Conservation (phyloP, 2,329 filamentous ascomycete species). For the Grosmannia huntii region DNA sequence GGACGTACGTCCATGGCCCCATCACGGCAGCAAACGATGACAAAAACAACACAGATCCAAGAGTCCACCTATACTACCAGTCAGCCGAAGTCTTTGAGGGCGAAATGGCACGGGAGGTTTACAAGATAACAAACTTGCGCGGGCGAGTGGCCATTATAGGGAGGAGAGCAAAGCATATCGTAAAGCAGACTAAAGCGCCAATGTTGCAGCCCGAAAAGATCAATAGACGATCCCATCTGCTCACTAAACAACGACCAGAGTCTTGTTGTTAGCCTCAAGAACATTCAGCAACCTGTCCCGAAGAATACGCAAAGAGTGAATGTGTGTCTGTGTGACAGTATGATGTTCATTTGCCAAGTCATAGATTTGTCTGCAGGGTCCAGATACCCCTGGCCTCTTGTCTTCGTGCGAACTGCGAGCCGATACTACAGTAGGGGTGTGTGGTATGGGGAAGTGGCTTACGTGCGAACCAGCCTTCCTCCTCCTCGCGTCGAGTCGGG, state of each 20-base stretch:
- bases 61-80: conserved; percentile 61
- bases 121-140: conserved; percentile 94
- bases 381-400: not conserved
- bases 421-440: conserved; percentile 12
- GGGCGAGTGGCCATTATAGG: conserved; percentile 69
- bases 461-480: conserved; percentile 92
- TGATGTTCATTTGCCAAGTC: not conserved
- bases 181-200: conserved; percentile 80
- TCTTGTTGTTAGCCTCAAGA: conserved; percentile 11
- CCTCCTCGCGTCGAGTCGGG: conserved; percentile 74
- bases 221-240: conserved; percentile 89
- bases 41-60: conserved; percentile 83
- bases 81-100: not conserved
- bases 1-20: conserved; percentile 72
- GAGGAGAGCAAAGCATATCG: conserved; percentile 83
- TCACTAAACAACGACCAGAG: conserved; percentile 50
- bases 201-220: conserved; percentile 87
- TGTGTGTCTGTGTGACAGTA: not conserved
- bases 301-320: conserved; percentile 8
- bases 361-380: not conserved
- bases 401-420: not conserved
- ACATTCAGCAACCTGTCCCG: conserved; percentile 11
- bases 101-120: conserved; percentile 37
- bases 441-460: conserved; percentile 35
- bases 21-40: conserved; percentile 89